These are phyloP conservation scores for Dicorynia guianensis DNA, from an alignment of 306 rosid genomes.

Conservation along the genomic window DNA sequence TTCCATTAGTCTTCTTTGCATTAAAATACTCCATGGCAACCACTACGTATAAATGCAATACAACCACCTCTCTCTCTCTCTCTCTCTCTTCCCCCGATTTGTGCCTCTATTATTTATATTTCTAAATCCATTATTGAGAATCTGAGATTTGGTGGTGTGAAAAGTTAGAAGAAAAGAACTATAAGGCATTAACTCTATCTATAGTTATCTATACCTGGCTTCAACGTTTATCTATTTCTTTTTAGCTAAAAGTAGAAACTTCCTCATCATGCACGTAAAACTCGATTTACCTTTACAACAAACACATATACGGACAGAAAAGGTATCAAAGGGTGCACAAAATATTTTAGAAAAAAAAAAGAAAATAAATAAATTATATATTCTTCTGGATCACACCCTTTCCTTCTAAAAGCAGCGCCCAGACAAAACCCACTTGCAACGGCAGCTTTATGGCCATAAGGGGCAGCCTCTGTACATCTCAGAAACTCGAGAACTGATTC, in stretches of 20 bases:
- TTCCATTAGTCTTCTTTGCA: constrained; percentile 20
- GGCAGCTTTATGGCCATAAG: constrained; percentile 10
- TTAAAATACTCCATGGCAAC: constrained; percentile 46
- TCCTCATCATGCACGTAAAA: constrained; percentile 46
- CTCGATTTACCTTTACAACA: constrained; percentile 54
- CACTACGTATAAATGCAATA: constrained; percentile 42
- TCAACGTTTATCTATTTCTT: constrained; percentile 1
- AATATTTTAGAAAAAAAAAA: constrained; percentile 9
- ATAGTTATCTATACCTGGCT: not conserved
- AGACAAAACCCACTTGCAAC: constrained; percentile 33
- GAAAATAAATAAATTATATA: not conserved
- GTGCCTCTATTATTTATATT: constrained; percentile 3
- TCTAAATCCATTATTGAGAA: constrained; percentile 17
- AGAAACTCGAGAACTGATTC: constrained; percentile 68
- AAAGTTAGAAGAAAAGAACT: not conserved
- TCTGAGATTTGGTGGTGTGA: not conserved
- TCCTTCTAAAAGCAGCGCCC: constrained; percentile 43
- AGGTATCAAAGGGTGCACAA: constrained; percentile 13
- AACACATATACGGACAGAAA: constrained; percentile 16
- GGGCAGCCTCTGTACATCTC: constrained; percentile 36
- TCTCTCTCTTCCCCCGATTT: constrained; percentile 1
- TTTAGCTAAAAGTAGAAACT: constrained; percentile 40
- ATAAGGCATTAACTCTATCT: not conserved
- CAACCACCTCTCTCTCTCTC: constrained; percentile 8
- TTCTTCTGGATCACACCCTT: constrained; percentile 36